A percentile compares a stretch with the other conserved stretches of the same genome.
These are phyloP conservation scores for Colletotrichum brevisporum DNA, from an alignment of 2,329 filamentous ascomycete species.

Conservation along the genomic window DNA sequence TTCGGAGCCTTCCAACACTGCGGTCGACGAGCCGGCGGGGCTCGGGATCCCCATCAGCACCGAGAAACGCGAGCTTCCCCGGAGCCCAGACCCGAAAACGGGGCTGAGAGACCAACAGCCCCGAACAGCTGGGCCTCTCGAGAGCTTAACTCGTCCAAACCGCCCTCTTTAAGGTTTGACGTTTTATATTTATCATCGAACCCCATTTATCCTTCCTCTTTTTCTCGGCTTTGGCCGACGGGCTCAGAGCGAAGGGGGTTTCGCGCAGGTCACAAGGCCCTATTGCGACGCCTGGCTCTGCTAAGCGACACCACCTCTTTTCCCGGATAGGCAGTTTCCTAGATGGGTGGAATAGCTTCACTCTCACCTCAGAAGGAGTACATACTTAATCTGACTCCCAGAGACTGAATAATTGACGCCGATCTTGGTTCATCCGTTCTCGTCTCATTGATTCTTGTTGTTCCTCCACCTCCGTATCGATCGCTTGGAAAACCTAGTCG, in stretches of 20 bases:
- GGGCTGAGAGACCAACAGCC: no score
- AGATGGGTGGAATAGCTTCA: background rate
- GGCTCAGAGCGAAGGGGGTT: background rate
- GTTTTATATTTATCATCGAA: background rate
- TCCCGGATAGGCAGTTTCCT: slow-evolving; percentile 9
- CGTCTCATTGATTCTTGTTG: background rate
- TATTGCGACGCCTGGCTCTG: background rate
- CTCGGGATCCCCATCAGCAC: no score
- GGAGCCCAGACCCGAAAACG: no score
- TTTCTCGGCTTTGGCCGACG: background rate
- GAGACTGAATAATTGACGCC: background rate
- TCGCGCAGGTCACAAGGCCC: background rate
- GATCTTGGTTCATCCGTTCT: slow-evolving; percentile 2
- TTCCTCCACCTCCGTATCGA: background rate
- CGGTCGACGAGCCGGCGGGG: no score
- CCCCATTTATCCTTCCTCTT: background rate
- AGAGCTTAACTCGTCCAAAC: background rate
- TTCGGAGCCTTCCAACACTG: no score
- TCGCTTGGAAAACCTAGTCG: background rate
- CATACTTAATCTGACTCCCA: background rate
- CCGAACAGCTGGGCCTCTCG: background rate
- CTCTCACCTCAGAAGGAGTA: background rate
- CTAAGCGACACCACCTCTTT: background rate
- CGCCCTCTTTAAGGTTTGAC: background rate
- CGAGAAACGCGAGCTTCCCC: no score